Base-by-base conservation (phyloP, 2,329 filamentous ascomycete genomes). In the Annulohypoxylon truncatum region DNA sequence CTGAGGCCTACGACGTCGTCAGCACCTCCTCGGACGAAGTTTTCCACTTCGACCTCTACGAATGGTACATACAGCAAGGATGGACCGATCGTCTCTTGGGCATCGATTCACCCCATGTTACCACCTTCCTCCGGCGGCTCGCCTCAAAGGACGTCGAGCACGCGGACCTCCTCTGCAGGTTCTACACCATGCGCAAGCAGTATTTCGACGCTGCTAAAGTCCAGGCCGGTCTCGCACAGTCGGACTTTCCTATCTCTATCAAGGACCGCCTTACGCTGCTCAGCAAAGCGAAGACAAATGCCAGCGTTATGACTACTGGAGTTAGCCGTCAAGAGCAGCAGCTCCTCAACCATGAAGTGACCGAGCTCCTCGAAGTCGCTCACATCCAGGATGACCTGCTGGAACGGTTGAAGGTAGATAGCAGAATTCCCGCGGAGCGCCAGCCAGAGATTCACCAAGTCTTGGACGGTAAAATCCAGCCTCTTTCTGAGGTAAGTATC, bases 31-130 rank as follows among this genome's bases (percentile, higher is more conserved):
- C 90, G 12, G 96, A 99, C 71, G 93, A 97, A 75, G 92, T 97
- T 3, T 99, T 99, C 82, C 91, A 98, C 77, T 96, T 93, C 66
- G 93, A 93, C 73, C 85, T 99, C n/a, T 99, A 97, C 77, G 94
- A 97, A 74, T 99, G 96, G 95, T 99, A 99, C 79, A 89, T 98
- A 71, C 81, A 86, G 57, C 90, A 94, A 77, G 91, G 92, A 15
- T 94, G 92, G 89, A 91, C 89, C 8, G 93, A 97, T 68, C 90
- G 94, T 12, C 86, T 99, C 26, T 87, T 99, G 31, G 89, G 91
- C 33, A 93, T 96, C 54, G 88, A 94, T 61, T 97, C 94, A 4
- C 88, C 90, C 0, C 94, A 94, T 73, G 93, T 98, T 24, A 87
- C 96, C 42, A 92, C 90, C 1, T 99, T 97, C 77, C 87, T 99